Conservation (phyloP, 108 stramenopile species). For the Fragilaria radians region DNA sequence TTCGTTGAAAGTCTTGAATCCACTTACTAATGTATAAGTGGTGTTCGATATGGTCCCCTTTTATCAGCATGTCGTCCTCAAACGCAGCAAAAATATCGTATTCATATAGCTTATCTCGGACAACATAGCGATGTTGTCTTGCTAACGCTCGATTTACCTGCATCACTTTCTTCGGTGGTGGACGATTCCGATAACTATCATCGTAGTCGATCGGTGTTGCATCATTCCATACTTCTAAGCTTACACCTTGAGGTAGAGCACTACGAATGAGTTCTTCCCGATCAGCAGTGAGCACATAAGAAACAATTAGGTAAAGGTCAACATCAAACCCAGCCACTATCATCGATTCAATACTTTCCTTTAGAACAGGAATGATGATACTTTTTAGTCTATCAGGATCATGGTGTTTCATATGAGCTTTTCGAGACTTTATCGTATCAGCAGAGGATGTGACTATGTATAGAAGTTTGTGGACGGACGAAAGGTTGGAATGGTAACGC, state of each 20-base stretch:
- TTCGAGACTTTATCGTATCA: no score
- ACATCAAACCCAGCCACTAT: slow-evolving; percentile 52
- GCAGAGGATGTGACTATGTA: no score
- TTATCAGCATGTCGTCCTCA: slow-evolving; percentile 75
- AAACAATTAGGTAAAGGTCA: slow-evolving; percentile 57
- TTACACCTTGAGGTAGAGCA: slow-evolving; percentile 41
- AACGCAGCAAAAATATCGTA: slow-evolving; percentile 72
- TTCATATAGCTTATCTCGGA: slow-evolving; percentile 61
- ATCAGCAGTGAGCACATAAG: slow-evolving; percentile 39
- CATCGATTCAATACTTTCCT: slow-evolving; percentile 62
- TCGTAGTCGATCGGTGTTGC: slow-evolving; percentile 62
- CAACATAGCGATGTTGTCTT: slow-evolving; percentile 77
- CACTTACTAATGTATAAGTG: slow-evolving; percentile 48
- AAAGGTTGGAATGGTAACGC: no score
- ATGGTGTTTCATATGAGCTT: no score
- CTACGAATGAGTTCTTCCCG: slow-evolving; percentile 41
- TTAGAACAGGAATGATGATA: slow-evolving; percentile 58
- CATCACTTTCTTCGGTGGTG: slow-evolving; percentile 9
- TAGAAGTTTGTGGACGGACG: no score
- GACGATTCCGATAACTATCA: neutral
- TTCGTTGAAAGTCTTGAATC: slow-evolving; percentile 35
- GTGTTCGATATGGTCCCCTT: slow-evolving; percentile 59
- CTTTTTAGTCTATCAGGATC: slow-evolving; percentile 63
- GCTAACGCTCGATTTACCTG: slow-evolving; percentile 42
- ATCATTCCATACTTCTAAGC: slow-evolving; percentile 62